Conservation (phyloP, 345 rosid species). For the Anastatica hierochuntica region DNA sequence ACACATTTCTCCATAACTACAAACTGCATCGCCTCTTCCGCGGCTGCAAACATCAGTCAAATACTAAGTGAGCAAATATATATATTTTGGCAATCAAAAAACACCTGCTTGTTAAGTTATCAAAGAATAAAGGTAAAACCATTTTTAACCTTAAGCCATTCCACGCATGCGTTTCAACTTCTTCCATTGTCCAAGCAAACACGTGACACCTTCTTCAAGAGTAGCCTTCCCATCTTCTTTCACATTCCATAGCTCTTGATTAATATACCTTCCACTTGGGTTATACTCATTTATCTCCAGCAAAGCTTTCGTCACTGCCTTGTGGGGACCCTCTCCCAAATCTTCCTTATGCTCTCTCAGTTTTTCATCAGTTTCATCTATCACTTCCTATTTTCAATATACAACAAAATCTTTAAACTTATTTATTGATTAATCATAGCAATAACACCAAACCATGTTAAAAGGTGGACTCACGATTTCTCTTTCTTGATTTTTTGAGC, state of each 20-base stretch:
- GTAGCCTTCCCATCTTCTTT: conserved; percentile 53
- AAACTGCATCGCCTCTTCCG: conserved; percentile 1
- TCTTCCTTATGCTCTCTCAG: conserved; percentile 45
- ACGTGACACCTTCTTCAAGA: conserved; percentile 54
- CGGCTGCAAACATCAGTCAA: not conserved
- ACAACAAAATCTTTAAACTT: too few species aligned
- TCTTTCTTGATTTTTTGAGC: conserved; percentile 37
- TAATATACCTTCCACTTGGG: conserved; percentile 84
- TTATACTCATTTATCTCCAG: conserved; percentile 79
- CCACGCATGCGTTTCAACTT: conserved; percentile 29
- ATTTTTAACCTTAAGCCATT: not conserved
- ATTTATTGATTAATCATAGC: too few species aligned
- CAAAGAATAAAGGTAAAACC: not conserved
- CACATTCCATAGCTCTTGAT: conserved; percentile 66
- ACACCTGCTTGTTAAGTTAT: not conserved
- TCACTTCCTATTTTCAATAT: conserved; percentile 27
- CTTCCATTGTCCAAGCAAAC: conserved; percentile 44
- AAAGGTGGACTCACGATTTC: conserved; percentile 37
- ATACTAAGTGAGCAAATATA: not conserved
- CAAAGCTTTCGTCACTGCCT: conserved; percentile 49
- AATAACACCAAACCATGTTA: not conserved
- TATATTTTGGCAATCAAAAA: too few species aligned
- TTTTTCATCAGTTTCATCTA: conserved; percentile 57
- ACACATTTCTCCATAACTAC: not conserved
- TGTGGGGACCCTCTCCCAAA: conserved; percentile 49